Conservation (phyloP, 208 protist species). For the Trypanosoma mega region DNA sequence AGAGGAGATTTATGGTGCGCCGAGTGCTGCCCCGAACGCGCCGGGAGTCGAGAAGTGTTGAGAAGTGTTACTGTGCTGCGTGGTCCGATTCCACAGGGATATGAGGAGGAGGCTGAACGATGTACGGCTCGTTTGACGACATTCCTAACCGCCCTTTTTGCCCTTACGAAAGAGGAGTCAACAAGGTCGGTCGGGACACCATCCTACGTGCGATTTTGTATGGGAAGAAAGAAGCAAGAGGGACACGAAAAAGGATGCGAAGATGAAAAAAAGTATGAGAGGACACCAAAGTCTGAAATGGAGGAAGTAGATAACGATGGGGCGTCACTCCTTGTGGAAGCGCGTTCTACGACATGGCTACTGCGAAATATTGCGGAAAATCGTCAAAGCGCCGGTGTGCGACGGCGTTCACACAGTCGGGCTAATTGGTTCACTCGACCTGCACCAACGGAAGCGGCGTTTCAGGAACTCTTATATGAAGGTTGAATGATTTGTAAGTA, state of each 20-base stretch:
- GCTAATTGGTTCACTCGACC: not conserved
- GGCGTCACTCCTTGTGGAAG: no score
- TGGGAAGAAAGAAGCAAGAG: no score
- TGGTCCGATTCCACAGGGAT: not conserved
- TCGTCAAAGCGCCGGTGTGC: slow-evolving; percentile 4
- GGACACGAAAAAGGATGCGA: no score
- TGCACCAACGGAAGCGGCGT: not conserved
- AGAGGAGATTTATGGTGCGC: not conserved
- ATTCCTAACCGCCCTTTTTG: no score
- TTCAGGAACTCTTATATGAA: not conserved
- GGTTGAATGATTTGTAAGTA: not conserved
- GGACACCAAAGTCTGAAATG: no score
- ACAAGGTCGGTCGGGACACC: no score
- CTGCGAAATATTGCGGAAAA: slow-evolving; percentile 28
- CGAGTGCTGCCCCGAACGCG: slow-evolving; percentile 5
- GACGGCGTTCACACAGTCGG: not conserved
- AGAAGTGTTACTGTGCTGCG: slow-evolving; percentile 2
- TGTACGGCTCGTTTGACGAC: not conserved
- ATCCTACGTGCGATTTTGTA: no score
- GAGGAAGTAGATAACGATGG: no score
- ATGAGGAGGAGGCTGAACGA: not conserved
- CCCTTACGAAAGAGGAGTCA: no score
- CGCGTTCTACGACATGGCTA: slow-evolving; percentile 30
- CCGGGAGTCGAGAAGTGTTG: not conserved
- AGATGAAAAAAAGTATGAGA: no score